Conservation (phyloP, 768 basidiomycete species). For the Hygrophorus pudorinus region DNA sequence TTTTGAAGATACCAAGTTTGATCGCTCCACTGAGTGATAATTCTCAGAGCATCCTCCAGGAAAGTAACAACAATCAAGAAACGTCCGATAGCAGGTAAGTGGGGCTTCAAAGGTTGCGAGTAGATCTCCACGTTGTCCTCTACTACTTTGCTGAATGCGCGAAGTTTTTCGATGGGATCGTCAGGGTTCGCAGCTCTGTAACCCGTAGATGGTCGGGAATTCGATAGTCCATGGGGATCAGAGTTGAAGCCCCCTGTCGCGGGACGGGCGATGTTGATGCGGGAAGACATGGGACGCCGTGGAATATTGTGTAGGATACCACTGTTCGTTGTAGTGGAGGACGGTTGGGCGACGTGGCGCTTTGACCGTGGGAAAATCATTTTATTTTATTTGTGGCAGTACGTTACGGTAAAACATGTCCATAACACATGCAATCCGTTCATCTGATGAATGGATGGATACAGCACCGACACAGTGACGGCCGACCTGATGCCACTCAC, state of each 20-base stretch:
- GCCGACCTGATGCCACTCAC: too few relatives aligned
- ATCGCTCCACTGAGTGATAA: conserved; percentile 91
- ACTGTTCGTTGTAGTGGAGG: conserved; percentile 16
- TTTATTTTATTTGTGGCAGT: neutral
- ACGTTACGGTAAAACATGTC: too few relatives aligned
- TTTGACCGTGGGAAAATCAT: conserved; percentile 3
- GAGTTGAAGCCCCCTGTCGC: conserved; percentile 45
- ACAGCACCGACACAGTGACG: too few relatives aligned
- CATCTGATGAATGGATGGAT: too few relatives aligned
- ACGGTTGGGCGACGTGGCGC: neutral
- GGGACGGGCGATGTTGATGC: conserved; percentile 76
- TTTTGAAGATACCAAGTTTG: conserved; percentile 97
- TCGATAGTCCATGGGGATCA: conserved; percentile 76
- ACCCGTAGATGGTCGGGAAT: conserved; percentile 56
- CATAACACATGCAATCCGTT: too few relatives aligned
- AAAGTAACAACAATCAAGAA: conserved; percentile 98
- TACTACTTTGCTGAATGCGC: conserved; percentile 57
- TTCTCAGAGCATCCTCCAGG: conserved; percentile 91
- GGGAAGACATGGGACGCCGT: conserved; percentile 51
- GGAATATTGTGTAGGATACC: too few relatives aligned
- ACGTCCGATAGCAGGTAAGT: conserved; percentile 89
- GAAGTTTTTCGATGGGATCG: conserved; percentile 72
- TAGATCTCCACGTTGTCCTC: conserved; percentile 92
- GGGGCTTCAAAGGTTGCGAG: conserved; percentile 87
- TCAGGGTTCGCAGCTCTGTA: conserved; percentile 77